phyloP scores from a whole-genome alignment of 1,139 yeast species.

The Geotrichum restrictum region DNA sequence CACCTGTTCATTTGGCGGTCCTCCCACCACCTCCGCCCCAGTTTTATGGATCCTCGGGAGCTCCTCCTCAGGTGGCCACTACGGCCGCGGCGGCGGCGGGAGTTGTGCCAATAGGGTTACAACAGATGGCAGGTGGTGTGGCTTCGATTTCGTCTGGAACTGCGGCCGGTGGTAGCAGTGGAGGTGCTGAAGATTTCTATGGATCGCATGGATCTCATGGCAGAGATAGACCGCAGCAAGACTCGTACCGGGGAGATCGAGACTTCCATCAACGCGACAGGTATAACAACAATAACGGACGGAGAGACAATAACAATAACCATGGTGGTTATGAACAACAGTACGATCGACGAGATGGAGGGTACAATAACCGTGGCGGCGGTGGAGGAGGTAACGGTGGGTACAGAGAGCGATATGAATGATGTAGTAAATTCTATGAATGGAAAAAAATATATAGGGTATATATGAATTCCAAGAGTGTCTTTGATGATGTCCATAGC shows the following conservation, averaged over 20 bases:
- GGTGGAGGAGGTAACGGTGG: neutral
- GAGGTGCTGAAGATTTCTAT: too few relatives aligned
- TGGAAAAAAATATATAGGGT: too few relatives aligned
- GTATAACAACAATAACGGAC: neutral
- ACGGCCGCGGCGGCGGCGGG: neutral
- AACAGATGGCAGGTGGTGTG: too few relatives aligned
- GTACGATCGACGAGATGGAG: neutral
- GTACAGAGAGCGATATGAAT: conserved; percentile 8
- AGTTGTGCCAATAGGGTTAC: neutral
- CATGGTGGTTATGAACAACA: neutral
- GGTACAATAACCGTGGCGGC: neutral
- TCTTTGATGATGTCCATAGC: too few relatives aligned
- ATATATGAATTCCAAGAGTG: too few relatives aligned
- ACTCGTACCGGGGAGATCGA: conserved; percentile 2
- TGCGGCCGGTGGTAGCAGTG: too few relatives aligned
- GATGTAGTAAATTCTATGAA: neutral
- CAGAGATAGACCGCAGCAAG: neutral
- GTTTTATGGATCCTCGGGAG: conserved; percentile 20
- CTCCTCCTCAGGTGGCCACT: neutral
- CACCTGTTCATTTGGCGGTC: conserved; percentile 27
- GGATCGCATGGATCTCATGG: neutral
- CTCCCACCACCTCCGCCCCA: conserved; percentile 31
- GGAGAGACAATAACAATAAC: neutral
- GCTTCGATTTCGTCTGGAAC: too few relatives aligned
- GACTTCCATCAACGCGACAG: conserved; percentile 3